Percentiles rank a stretch among this genome's conserved stretches.
Evolutionary conservation across 352 stramenopile species (phyloP).

Genomic region (Globisporangium recalcitrans): DNA sequence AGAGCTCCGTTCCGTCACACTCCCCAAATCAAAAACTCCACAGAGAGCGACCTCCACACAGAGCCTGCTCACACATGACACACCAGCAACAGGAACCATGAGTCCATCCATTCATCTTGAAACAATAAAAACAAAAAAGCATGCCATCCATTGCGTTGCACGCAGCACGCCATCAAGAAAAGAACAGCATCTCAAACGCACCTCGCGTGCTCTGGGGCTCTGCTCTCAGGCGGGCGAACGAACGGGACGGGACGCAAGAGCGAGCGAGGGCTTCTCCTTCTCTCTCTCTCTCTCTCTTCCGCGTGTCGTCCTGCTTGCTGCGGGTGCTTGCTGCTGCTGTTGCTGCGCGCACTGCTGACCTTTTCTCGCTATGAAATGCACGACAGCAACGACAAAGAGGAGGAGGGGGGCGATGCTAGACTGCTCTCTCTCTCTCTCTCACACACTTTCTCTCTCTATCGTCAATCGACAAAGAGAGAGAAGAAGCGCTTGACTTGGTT

Average conservation of each 20-base stretch:
- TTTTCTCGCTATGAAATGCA: conserved; percentile 15
- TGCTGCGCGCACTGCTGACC: conserved; percentile 8
- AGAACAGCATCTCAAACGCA: not conserved
- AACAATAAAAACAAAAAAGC: not conserved
- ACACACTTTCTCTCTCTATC: conserved; percentile 5
- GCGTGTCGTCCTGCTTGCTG: not conserved
- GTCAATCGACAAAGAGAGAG: not conserved
- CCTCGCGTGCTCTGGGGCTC: not conserved
- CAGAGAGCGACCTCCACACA: not conserved
- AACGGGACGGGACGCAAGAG: not conserved
- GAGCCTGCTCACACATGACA: conserved; percentile 2
- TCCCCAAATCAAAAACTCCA: not conserved
- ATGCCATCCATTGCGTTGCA: not conserved
- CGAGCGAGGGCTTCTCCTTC: not conserved
- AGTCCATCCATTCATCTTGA: not conserved
- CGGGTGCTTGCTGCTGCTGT: not conserved
- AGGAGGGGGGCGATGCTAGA: not conserved
- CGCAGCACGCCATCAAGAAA: not conserved
- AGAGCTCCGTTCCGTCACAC: not conserved
- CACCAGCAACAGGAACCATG: not conserved
- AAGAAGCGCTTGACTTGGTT: too few species aligned
- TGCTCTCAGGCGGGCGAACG: not conserved
- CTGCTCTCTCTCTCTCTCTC: not conserved
- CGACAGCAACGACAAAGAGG: not conserved
- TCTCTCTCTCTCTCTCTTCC: conserved; percentile 5